Percentiles rank a stretch among this genome's conserved stretches.
These are phyloP conservation scores for Paspalum vaginatum DNA, from an alignment of 176 grass and related monocot species.

Conservation along the genomic window DNA sequence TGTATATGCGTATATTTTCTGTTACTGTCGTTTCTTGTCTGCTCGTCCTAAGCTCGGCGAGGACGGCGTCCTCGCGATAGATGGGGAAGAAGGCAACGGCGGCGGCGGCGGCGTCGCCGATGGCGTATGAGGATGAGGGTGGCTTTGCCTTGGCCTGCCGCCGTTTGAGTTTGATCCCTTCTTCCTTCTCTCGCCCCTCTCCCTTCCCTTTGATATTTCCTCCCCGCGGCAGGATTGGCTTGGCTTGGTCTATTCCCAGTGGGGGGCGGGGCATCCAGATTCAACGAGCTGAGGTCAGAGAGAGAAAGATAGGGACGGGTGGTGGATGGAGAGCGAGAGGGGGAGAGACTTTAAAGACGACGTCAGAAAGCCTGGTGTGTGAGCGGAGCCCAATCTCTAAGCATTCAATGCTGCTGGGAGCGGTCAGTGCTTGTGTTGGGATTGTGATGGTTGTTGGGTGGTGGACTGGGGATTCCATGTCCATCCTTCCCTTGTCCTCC, in stretches of 20 bases:
- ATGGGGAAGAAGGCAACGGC: background rate
- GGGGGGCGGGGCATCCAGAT: background rate
- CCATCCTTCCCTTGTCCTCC: background rate
- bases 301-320: conserved; percentile 16
- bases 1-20: no score
- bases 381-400: background rate
- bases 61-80: no score
- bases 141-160: background rate
- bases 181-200: background rate
- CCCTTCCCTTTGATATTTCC: background rate
- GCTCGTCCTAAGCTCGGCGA: background rate
- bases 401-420: conserved; percentile 7
- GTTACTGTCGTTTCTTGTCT: no score
- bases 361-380: background rate
- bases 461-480: background rate
- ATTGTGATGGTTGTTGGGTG: background rate
- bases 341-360: background rate
- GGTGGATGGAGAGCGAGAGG: conserved; percentile 15
- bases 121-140: background rate
- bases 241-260: background rate
- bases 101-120: background rate
- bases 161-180: conserved; percentile 1
- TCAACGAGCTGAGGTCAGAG: conserved; percentile 42
- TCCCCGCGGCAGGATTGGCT: background rate
- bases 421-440: background rate